A percentile compares a stretch with the other conserved stretches of the same genome.
Conservation (phyloP, 2,329 filamentous ascomycete genomes). For the Coniochaeta sp. region DNA sequence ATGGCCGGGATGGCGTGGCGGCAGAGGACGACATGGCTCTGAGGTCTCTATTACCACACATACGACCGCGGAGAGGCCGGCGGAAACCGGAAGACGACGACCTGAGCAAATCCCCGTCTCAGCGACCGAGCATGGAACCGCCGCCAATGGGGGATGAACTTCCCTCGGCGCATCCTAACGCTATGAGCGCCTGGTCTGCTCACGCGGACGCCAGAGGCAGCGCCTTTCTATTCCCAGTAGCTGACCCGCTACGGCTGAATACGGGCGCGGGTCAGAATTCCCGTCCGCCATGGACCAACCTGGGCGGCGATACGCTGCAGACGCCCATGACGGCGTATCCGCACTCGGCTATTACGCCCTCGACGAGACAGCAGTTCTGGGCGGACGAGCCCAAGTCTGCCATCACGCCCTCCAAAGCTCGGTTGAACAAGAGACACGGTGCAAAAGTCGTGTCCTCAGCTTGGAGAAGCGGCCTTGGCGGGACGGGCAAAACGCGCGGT, state of each 20-base stretch:
- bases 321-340: slow-evolving; percentile 66
- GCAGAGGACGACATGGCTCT: slow-evolving; percentile 86
- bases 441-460: slow-evolving; percentile 83
- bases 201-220: slow-evolving; percentile 32
- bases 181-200: slow-evolving; percentile 33
- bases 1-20: slow-evolving; percentile 71
- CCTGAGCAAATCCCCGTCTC: slow-evolving; percentile 39
- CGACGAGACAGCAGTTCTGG: slow-evolving; percentile 46
- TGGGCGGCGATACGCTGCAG: slow-evolving; percentile 40
- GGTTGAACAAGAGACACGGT: slow-evolving; percentile 60
- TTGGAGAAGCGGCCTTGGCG: slow-evolving; percentile 63
- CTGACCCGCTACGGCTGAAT: slow-evolving; percentile 29
- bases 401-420: slow-evolving; percentile 57
- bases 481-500: slow-evolving; percentile 67
- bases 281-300: slow-evolving; percentile 37
- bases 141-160: slow-evolving; percentile 39
- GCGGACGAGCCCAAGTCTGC: slow-evolving; percentile 69
- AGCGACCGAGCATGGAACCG: slow-evolving; percentile 37
- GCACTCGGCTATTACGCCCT: slow-evolving; percentile 69
- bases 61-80: slow-evolving; percentile 53
- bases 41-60: slow-evolving; percentile 74
- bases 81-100: slow-evolving; percentile 60
- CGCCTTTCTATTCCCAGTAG: slow-evolving; percentile 27
- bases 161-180: slow-evolving; percentile 41
- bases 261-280: slow-evolving; percentile 24